Evolutionary conservation across 805 yeast genomes (phyloP).

Genomic region (Kodamaea fukazawae): DNA sequence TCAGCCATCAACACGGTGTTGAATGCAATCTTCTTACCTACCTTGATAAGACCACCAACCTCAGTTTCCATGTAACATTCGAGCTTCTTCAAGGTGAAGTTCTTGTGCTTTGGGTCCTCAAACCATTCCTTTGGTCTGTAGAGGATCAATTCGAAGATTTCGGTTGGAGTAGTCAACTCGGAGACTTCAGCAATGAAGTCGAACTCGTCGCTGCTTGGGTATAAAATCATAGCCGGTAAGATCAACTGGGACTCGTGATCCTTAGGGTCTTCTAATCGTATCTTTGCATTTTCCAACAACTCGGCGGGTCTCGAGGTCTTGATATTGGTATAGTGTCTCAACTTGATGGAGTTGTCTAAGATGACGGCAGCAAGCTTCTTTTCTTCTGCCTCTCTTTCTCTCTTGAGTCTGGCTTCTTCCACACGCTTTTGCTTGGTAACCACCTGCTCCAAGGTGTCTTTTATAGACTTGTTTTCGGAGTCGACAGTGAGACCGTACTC

Average conservation of each 20-base stretch:
- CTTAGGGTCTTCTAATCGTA: conserved; percentile 58
- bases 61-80: conserved; percentile 80
- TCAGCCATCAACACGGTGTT: conserved; percentile 61
- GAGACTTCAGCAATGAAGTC: conserved; percentile 76
- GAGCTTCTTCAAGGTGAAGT: conserved; percentile 57
- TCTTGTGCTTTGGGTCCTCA: conserved; percentile 55
- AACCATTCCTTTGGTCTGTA: conserved; percentile 72
- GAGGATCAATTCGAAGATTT: conserved; percentile 54
- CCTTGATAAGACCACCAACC: conserved; percentile 80
- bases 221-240: conserved; percentile 77
- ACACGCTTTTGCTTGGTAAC: conserved; percentile 33
- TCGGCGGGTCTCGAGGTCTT: conserved; percentile 55
- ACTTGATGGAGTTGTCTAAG: conserved; percentile 56
- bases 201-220: conserved; percentile 81
- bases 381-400: conserved; percentile 38
- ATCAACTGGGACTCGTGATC: conserved; percentile 76
- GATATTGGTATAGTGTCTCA: conserved; percentile 55
- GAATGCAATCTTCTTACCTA: conserved; percentile 72
- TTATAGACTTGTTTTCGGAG: conserved; percentile 54
- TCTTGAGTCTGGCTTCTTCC: conserved; percentile 29
- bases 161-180: conserved; percentile 66
- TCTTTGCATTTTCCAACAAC: conserved; percentile 47
- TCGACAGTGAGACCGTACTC: conserved; percentile 66
- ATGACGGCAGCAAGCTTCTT: conserved; percentile 41
- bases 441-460: conserved; percentile 43